A percentile compares a stretch with the other conserved stretches of the same genome.
Conservation (phyloP, 306 rosid species). For the Malus orientalis region DNA sequence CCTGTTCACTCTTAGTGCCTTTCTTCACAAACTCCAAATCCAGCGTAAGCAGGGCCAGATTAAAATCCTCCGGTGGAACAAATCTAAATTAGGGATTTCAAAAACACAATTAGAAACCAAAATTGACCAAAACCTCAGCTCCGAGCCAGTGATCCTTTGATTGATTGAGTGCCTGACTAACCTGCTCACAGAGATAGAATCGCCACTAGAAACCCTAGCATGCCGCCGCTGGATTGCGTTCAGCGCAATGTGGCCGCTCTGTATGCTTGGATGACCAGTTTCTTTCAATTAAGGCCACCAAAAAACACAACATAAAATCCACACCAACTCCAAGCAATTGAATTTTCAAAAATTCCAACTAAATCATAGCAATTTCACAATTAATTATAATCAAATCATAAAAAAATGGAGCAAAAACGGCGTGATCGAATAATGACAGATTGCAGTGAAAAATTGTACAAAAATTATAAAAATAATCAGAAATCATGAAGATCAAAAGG, state of each 20-base stretch:
- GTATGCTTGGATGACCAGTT: slow-evolving; percentile 63
- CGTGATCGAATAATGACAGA: not conserved
- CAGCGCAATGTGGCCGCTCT: slow-evolving; percentile 58
- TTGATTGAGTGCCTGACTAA: slow-evolving; percentile 12
- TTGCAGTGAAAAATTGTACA: not conserved
- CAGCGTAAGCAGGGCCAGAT: slow-evolving; percentile 64
- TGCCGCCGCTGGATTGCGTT: slow-evolving; percentile 82
- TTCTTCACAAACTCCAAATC: slow-evolving; percentile 84
- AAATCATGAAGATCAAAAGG: slow-evolving; percentile 26
- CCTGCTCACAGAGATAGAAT: slow-evolving; percentile 46
- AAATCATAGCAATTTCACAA: not conserved
- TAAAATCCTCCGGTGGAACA: slow-evolving; percentile 66
- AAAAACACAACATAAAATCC: not conserved
- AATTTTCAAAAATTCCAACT: not conserved
- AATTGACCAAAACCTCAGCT: not conserved
- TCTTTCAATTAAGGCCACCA: slow-evolving; percentile 51
- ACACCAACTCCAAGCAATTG: not conserved
- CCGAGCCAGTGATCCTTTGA: not conserved
- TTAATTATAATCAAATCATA: not conserved
- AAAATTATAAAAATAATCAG: not conserved
- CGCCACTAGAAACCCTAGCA: slow-evolving; percentile 70
- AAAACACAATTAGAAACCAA: not conserved
- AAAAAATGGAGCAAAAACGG: not conserved
- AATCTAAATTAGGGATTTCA: slow-evolving; percentile 41
- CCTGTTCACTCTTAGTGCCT: slow-evolving; percentile 80